Conservation (phyloP, 2,329 filamentous ascomycete genomes). For the Botrytis fabae region DNA sequence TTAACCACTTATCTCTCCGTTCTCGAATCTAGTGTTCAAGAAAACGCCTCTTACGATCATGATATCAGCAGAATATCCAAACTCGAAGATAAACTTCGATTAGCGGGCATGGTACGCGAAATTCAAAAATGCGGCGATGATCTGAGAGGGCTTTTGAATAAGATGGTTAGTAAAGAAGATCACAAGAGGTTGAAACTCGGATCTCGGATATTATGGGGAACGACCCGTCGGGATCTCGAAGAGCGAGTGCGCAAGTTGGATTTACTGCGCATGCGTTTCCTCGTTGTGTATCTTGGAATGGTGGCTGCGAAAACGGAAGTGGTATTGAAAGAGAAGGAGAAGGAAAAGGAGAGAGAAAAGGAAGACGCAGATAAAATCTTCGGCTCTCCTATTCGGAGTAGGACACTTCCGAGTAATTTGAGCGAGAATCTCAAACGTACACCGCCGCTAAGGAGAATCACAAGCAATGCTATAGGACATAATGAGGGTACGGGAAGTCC, state of each 20-base stretch:
- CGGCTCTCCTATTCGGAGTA: neutral
- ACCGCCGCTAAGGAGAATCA: slow-evolving; percentile 52
- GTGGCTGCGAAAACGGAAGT: slow-evolving; percentile 46
- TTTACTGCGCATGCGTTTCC: slow-evolving; percentile 62
- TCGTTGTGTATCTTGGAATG: slow-evolving; percentile 64
- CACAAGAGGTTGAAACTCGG: slow-evolving; percentile 51
- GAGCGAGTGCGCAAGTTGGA: slow-evolving; percentile 60
- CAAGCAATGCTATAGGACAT: slow-evolving; percentile 56
- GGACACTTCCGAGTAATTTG: slow-evolving; percentile 1
- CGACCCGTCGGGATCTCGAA: slow-evolving; percentile 54
- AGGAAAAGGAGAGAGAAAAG: slow-evolving; percentile 8
- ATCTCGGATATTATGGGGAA: slow-evolving; percentile 51
- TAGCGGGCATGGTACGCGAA: slow-evolving; percentile 58
- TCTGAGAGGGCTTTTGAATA: slow-evolving; percentile 59
- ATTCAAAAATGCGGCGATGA: slow-evolving; percentile 62
- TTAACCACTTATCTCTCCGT: slow-evolving; percentile 59
- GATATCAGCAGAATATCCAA: slow-evolving; percentile 58
- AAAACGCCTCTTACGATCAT: slow-evolving; percentile 64
- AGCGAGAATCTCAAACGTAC: slow-evolving; percentile 35
- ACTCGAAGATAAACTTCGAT: slow-evolving; percentile 62
- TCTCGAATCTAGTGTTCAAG: slow-evolving; percentile 58
- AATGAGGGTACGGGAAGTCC: slow-evolving; percentile 49
- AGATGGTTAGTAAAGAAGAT: slow-evolving; percentile 46
- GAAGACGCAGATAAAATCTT: slow-evolving; percentile 9
- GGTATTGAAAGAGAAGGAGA: slow-evolving; percentile 16